Percentiles rank a stretch among this genome's conserved stretches.
These are phyloP conservation scores for Retiboletus fuscus DNA, from an alignment of 1,284 basidiomycete species.

Conservation along the genomic window DNA sequence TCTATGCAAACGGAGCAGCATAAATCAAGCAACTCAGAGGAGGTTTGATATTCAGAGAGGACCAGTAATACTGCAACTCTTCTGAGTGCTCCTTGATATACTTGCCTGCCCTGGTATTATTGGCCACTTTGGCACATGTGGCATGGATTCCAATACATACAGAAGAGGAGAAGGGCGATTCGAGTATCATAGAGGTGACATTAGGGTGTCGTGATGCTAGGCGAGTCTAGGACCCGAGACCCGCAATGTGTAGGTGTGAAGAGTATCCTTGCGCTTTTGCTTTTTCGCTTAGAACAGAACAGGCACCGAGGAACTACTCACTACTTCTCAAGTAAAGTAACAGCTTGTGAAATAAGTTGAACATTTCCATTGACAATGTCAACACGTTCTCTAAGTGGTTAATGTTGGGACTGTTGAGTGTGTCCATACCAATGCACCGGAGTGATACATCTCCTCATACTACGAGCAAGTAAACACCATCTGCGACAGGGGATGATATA, in stretches of 20 bases:
- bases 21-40: no score
- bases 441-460: no score
- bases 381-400: constrained; percentile 3
- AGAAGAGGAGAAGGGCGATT: constrained; percentile 23
- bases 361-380: not conserved
- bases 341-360: constrained; percentile 6
- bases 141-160: constrained; percentile 41
- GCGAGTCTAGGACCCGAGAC: no score
- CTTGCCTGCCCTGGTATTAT: constrained; percentile 48
- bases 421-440: not conserved
- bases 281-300: no score
- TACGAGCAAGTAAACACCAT: no score
- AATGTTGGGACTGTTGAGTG: not conserved
- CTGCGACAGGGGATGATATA: no score
- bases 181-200: constrained; percentile 1
- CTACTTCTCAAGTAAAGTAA: constrained; percentile 15
- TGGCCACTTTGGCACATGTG: constrained; percentile 46
- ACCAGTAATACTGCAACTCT: constrained; percentile 45
- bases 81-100: constrained; percentile 41
- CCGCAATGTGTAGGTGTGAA: no score
- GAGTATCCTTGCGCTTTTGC: no score
- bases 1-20: no score
- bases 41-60: constrained; percentile 24
- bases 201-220: not conserved
- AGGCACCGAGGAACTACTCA: not conserved